A percentile compares a stretch with the other conserved stretches of the same genome.
Evolutionary conservation across 2,329 filamentous ascomycete species (phyloP).

Genomic region (Didymellaceae sp.): DNA sequence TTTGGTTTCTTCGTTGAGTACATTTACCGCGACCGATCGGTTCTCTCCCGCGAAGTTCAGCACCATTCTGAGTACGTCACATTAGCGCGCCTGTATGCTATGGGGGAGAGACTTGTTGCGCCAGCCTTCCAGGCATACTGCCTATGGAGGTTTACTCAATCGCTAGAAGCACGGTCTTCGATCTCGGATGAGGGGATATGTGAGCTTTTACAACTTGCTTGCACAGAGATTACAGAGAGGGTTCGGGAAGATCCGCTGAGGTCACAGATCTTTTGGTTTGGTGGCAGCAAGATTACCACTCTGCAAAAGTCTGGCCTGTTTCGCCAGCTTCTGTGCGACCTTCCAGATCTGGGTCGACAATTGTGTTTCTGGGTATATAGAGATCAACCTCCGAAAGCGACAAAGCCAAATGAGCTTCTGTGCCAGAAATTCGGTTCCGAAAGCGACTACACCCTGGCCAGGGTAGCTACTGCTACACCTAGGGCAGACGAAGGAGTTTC

Average conservation of each 20-base stretch:
- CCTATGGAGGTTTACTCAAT: conserved; percentile 24
- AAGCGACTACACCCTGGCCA: not conserved
- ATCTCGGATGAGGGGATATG: conserved; percentile 22
- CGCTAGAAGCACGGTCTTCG: not conserved
- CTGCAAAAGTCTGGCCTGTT: conserved; percentile 20
- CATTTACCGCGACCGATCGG: conserved; percentile 26
- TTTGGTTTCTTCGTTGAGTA: conserved; percentile 32
- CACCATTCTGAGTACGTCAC: conserved; percentile 25
- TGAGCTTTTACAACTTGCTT: conserved; percentile 23
- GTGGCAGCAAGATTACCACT: conserved; percentile 14
- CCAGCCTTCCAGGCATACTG: conserved; percentile 20
- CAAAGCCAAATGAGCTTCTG: conserved; percentile 9
- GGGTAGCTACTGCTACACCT: not conserved
- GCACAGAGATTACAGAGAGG: conserved; percentile 24
- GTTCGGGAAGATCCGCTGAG: conserved; percentile 22
- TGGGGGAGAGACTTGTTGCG: conserved; percentile 28
- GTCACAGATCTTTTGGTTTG: conserved; percentile 26
- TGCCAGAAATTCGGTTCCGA: conserved; percentile 12
- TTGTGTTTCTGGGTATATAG: conserved; percentile 19
- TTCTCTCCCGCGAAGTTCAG: conserved; percentile 15
- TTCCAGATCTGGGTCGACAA: conserved; percentile 21
- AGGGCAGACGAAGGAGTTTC: too few species aligned
- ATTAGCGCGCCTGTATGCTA: conserved; percentile 27
- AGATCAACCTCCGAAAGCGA: conserved; percentile 2
- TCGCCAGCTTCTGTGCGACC: conserved; percentile 17